Percentiles rank a stretch among this genome's conserved stretches.
Evolutionary conservation across 2,329 filamentous ascomycete genomes (phyloP).

Genomic region (Acephala macrosclerotiorum): DNA sequence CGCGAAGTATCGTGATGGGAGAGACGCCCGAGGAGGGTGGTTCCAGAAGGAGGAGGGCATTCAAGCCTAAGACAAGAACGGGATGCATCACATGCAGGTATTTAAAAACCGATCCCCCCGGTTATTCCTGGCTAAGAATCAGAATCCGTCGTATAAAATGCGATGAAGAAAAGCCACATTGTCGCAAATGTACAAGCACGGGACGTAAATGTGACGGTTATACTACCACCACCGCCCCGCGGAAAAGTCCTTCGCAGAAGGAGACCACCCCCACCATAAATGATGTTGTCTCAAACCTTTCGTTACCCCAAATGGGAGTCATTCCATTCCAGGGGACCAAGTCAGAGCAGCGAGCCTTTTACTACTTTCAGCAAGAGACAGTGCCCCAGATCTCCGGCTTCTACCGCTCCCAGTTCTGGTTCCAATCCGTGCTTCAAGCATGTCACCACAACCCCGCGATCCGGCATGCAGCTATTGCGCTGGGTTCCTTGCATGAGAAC

Average conservation of each 20-base stretch:
- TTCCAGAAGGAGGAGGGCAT: not conserved
- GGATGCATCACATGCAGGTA: constrained; percentile 8
- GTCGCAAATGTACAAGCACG: constrained; percentile 32
- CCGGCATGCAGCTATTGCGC: constrained; percentile 25
- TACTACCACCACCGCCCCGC: not conserved
- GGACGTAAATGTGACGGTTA: constrained; percentile 38
- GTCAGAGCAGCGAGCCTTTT: constrained; percentile 54
- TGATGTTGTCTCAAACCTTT: not conserved
- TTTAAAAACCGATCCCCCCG: not conserved
- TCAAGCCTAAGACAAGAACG: constrained; percentile 4
- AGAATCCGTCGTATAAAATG: constrained; percentile 32
- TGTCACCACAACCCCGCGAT: constrained; percentile 54
- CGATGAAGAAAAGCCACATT: constrained; percentile 33
- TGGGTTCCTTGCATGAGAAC: constrained; percentile 23
- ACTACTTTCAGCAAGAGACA: constrained; percentile 64
- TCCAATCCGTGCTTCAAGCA: constrained; percentile 63
- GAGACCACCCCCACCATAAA: not conserved
- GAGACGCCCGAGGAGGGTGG: not conserved
- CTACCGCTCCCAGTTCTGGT: constrained; percentile 70
- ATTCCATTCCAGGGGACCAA: not conserved
- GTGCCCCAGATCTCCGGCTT: constrained; percentile 69
- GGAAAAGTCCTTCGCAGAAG: not conserved
- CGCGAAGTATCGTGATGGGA: not conserved
- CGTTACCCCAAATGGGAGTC: not conserved
- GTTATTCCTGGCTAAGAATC: not conserved